Percentiles rank a stretch among this genome's conserved stretches.
Evolutionary conservation across 768 basidiomycete genomes (phyloP).

Genomic region (Hygrocybe punicea): DNA sequence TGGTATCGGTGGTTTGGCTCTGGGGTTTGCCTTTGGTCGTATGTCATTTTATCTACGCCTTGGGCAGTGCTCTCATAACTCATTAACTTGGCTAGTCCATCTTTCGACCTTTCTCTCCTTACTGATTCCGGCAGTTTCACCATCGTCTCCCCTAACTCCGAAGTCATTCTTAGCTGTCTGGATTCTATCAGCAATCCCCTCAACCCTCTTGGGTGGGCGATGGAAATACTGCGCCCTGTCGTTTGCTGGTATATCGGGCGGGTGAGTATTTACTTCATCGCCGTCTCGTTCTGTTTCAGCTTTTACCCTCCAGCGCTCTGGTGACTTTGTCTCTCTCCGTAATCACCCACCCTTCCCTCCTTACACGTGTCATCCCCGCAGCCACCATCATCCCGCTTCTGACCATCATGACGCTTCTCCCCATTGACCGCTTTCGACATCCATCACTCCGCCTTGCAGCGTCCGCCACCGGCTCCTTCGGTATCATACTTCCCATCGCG

Average conservation of each 20-base stretch:
- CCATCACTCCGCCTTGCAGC: constrained; percentile 48
- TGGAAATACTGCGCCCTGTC: constrained; percentile 51
- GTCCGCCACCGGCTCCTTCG: constrained; percentile 56
- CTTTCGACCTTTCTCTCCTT: constrained; percentile 58
- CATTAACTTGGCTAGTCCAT: constrained; percentile 41
- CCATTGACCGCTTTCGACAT: constrained; percentile 45
- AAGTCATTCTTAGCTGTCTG: constrained; percentile 59
- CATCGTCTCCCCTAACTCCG: constrained; percentile 41
- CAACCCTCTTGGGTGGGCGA: constrained; percentile 50
- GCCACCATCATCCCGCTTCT: constrained; percentile 34
- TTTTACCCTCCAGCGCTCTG: constrained; percentile 33
- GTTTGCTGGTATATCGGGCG: constrained; percentile 51
- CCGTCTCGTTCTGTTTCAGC: constrained; percentile 5
- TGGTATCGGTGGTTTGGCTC: constrained; percentile 58
- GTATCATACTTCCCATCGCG: constrained; percentile 51
- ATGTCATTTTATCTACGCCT: constrained; percentile 20
- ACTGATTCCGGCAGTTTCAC: constrained; percentile 50
- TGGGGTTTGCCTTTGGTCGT: constrained; percentile 62
- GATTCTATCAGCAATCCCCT: constrained; percentile 49
- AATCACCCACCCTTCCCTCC: constrained; percentile 51
- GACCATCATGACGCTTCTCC: constrained; percentile 34
- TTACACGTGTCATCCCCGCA: constrained; percentile 45
- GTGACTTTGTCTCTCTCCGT: constrained; percentile 52
- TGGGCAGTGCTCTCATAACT: neutral
- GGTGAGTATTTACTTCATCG: constrained; percentile 36